Evolutionary conservation across 371 early-diverging fungal species (phyloP), one percentile per base, ranked within the genome.

Genomic region (Mucor saturninus): DNA sequence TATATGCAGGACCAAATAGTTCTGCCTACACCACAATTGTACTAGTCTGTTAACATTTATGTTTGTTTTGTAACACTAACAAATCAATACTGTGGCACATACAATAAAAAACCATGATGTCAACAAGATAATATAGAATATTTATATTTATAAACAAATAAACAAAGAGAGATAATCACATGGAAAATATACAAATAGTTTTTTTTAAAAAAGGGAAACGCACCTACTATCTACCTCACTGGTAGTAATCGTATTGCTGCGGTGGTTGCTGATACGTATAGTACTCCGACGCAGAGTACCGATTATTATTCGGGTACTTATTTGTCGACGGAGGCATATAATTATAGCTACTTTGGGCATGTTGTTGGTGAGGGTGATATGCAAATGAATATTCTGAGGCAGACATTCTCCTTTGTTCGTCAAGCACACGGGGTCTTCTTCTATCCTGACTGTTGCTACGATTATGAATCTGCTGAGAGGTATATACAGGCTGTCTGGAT

Each of bases 231-330:
- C 32, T 35, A 35, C 4, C 32, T 56, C 56, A 62, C 45, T 58
- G 53, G 38, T 64, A 64, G 45, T 64, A 60, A 31, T 63, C 49
- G 37, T 53, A 53, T 52, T 40, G 43, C 29, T 48, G 46, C 28
- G 46, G 48, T 38, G 54, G 62, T 4, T 55, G 54, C 54, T 32
- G 48, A 50, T 48, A 32, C 11, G 51, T 43, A 50, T 65, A 60
- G 31, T 59, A 65, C n/a, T 60, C 65, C 31, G 59, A 59, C 15
- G 65, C 26, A 2, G 67, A 46, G 52, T 67, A 61, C 48, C 61
- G 54, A 45, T 61, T 67, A 45, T 61, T 67, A 26, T 37, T 39
- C 14, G 28, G 26, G 14, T 50, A 30, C 15, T 28, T 50, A 4
- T 13, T 30, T 13, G 29, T 30, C 13, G 50, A 13, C 2, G 7